Evolutionary conservation across 306 rosid genomes (phyloP), one percentile per base, ranked within the genome.

Genomic region (Mimosa pudica): DNA sequence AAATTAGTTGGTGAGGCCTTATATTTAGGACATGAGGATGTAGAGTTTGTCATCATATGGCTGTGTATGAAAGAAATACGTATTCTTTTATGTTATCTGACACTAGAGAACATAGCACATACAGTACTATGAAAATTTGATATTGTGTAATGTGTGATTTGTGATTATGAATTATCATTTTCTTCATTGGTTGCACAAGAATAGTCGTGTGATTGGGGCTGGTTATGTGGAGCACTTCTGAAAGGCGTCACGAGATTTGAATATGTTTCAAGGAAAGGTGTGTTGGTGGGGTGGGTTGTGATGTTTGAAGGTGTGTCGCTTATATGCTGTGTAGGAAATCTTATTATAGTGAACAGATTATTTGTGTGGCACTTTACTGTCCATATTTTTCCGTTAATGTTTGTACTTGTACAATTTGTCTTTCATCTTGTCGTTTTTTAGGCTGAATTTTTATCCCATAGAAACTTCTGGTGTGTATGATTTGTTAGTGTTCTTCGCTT

Each of bases 201-300:
- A 32, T 13, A 7, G 46, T 49, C 51, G 45, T 32, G 4, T 32
- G 62, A 33, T 32, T 71, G 76, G 45, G 63, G 17, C 6, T 13
- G 63, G 35, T 63, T 14, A 13, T 7, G 8, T 18, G 81, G 66
- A 79, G 58, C 32, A 24, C 18, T 52, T 14, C 38, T 46, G 51
- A 55, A 55, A 8, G 65, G 71, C 61, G 32, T 82, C 6, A 9
- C 24, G 30, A 52, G 63, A 63, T 77, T 70, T 70, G 45, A 48
- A 55, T 73, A 35, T 73, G 1, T 11, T 36, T 73, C 48, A 35
- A 52, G 65, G 57, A 24, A 6, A 72, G 63, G 16, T 48, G 61
- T 2, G 20, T 52, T 8, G 74, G 33, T 4, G 44, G 70, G 52
- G 70, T 5, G 4, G 70, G 49, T 30, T 72, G 5, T 55, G 42